Conservation (phyloP, 2,329 filamentous ascomycete species). For the Penicillium sp. region DNA sequence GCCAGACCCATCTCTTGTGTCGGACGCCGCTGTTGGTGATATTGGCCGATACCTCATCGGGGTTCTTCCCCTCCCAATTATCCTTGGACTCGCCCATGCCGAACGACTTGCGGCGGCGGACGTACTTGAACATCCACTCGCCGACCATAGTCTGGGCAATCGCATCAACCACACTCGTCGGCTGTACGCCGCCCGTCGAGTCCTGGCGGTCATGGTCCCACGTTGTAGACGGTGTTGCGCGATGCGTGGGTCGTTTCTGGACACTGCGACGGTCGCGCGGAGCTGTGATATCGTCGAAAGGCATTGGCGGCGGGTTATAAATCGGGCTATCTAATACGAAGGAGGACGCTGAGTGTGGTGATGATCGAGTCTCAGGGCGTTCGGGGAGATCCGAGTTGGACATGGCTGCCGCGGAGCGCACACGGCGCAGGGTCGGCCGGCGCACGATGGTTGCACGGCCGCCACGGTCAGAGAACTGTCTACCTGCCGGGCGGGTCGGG, state of each 20-base stretch:
- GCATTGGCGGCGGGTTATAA: conserved; percentile 66
- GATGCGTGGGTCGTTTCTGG: conserved; percentile 26
- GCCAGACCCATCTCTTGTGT: conserved; percentile 98
- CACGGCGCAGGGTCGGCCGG: conserved; percentile 71
- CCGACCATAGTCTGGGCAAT: conserved; percentile 99
- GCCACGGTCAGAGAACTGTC: conserved; percentile 57
- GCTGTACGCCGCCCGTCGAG: conserved; percentile 62
- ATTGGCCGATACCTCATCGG: conserved; percentile 69
- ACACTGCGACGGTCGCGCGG: conserved; percentile 37
- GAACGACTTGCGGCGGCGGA: conserved; percentile 75
- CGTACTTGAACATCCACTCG: conserved; percentile 61
- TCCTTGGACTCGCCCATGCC: conserved; percentile 60
- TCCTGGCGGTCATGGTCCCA: conserved; percentile 43
- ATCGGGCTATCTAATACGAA: conserved; percentile 67
- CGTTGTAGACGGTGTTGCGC: conserved; percentile 26
- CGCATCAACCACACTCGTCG: conserved; percentile 85
- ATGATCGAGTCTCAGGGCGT: conserved; percentile 50
- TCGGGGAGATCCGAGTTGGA: conserved; percentile 54
- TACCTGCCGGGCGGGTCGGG: conserved; percentile 65
- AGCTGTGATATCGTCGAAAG: conserved; percentile 68
- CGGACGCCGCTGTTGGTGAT: conserved; percentile 66
- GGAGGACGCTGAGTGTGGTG: conserved; percentile 64
- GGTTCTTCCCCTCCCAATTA: conserved; percentile 56
- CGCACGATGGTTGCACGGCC: conserved; percentile 57
- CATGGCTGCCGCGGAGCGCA: conserved; percentile 77